These are phyloP conservation scores for Nitzschia sp. DNA, from an alignment of 108 stramenopile species.

Conservation along the genomic window DNA sequence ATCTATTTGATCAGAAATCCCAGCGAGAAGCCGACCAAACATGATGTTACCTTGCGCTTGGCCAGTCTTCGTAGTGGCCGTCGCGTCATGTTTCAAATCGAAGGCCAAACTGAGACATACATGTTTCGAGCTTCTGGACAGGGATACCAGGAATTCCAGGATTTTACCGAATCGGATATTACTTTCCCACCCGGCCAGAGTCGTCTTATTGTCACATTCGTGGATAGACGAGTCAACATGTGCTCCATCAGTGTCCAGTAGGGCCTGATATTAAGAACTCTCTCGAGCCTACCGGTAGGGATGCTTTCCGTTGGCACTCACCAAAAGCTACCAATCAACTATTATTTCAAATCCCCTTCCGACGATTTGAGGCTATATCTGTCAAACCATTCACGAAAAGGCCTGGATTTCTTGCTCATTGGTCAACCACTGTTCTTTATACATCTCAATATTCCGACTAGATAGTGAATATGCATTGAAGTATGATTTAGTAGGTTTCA, in stretches of 20 bases:
- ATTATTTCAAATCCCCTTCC: too few species aligned
- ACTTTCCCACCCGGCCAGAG: constrained; percentile 1
- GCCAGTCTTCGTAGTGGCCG: not conserved
- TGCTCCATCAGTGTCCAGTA: constrained; percentile 6
- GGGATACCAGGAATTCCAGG: not conserved
- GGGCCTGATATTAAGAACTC: not conserved
- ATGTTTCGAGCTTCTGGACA: not conserved
- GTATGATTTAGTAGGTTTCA: too few species aligned
- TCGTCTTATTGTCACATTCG: not conserved
- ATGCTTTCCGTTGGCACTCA: too few species aligned
- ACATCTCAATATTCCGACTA: too few species aligned
- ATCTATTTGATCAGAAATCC: constrained; percentile 2
- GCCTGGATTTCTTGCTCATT: too few species aligned
- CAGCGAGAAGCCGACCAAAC: not conserved
- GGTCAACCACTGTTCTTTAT: too few species aligned
- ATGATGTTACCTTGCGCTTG: not conserved
- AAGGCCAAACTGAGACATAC: not conserved
- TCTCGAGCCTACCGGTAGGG: not conserved
- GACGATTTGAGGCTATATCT: too few species aligned
- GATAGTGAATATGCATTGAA: too few species aligned
- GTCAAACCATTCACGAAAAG: too few species aligned
- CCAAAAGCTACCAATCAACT: too few species aligned
- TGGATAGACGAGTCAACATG: not conserved
- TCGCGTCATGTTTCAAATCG: not conserved
- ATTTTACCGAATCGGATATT: not conserved